Evolutionary conservation across 2,329 filamentous ascomycete species (phyloP).

Genomic region (Penicillium sclerotiorum): DNA sequence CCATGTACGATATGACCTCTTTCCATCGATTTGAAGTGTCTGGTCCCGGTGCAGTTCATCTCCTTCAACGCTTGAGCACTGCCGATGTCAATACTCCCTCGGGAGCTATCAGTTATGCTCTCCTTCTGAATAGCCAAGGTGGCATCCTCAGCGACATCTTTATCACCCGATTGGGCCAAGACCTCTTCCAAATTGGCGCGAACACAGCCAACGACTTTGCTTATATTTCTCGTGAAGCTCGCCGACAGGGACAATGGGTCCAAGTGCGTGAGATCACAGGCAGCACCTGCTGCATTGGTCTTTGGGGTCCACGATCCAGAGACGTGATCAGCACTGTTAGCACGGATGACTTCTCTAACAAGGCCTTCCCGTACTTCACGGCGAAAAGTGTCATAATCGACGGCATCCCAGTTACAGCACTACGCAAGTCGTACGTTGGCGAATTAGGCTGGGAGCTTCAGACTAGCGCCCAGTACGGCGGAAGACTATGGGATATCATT

Average conservation of each 20-base stretch:
- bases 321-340: conserved; percentile 53
- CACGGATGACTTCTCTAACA: conserved; percentile 28
- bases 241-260: conserved; percentile 51
- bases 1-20: conserved; percentile 66
- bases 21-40: conserved; percentile 61
- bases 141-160: conserved; percentile 62
- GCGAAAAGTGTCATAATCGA: conserved; percentile 54
- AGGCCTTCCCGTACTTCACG: conserved; percentile 53
- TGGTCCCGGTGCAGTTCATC: conserved; percentile 58
- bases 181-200: conserved; percentile 55
- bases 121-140: conserved; percentile 58
- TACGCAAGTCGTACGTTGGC: conserved; percentile 63
- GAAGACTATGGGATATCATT: conserved; percentile 61
- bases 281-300: conserved; percentile 62
- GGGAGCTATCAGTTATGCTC: conserved; percentile 58
- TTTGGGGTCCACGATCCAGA: conserved; percentile 62
- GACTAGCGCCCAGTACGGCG: conserved; percentile 61
- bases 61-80: conserved; percentile 55
- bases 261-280: conserved; percentile 63
- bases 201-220: conserved; percentile 59
- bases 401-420: conserved; percentile 59
- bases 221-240: conserved; percentile 59
- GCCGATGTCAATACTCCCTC: conserved; percentile 45
- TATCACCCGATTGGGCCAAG: conserved; percentile 54
- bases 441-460: conserved; percentile 67